phyloP scores from a whole-genome alignment of 148 eudicot genomes.

The Persicaria maculosa region DNA sequence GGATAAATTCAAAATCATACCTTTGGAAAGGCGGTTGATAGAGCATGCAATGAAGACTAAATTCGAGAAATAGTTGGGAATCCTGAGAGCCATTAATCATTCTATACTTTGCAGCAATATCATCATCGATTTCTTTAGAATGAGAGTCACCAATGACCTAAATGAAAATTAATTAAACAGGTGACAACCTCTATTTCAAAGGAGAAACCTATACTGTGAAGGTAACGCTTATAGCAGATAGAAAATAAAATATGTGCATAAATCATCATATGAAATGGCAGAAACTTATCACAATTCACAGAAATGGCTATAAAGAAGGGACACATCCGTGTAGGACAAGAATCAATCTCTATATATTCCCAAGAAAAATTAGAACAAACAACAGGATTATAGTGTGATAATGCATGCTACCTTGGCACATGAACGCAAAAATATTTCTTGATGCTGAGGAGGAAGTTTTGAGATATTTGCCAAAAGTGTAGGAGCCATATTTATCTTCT shows the following conservation, averaged over 20 bases:
- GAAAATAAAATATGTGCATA: background rate
- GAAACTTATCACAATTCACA: background rate
- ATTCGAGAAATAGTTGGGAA: conserved; percentile 69
- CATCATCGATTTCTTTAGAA: conserved; percentile 46
- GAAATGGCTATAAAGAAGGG: background rate
- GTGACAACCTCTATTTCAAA: background rate
- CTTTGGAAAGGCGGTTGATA: conserved; percentile 72
- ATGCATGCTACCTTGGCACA: conserved; percentile 45
- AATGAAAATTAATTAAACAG: conserved; percentile 17
- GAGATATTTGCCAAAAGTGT: conserved; percentile 54
- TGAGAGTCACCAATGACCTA: conserved; percentile 89
- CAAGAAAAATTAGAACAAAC: background rate
- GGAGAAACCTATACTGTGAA: background rate
- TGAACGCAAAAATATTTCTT: conserved; percentile 68
- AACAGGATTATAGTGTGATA: background rate
- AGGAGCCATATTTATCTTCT: conserved; percentile 70
- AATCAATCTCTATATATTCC: background rate
- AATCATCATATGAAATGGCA: background rate
- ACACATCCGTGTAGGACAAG: background rate
- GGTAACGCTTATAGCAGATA: background rate
- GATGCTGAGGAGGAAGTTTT: conserved; percentile 84
- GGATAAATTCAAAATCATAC: conserved; percentile 25
- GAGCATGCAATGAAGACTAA: conserved; percentile 67
- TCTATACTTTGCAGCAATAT: conserved; percentile 50
- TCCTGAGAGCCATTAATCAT: conserved; percentile 44